These are phyloP conservation scores for Myrica gale DNA, from an alignment of 306 rosid genomes.

Conservation along the genomic window DNA sequence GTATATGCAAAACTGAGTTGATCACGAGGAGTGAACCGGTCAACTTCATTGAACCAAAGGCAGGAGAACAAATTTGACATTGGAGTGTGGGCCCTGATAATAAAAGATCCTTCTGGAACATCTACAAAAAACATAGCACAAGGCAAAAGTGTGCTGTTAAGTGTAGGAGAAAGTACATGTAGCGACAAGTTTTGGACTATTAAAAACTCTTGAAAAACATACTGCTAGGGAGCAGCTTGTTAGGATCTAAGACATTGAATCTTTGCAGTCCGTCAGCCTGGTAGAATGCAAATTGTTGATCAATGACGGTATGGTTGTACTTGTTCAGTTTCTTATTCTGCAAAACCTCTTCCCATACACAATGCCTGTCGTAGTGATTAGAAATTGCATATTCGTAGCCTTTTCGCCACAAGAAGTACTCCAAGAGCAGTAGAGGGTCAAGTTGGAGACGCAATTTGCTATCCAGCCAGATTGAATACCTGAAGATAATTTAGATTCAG, in stretches of 20 bases:
- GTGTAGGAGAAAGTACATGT: conserved; percentile 4
- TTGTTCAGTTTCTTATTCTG: conserved; percentile 77
- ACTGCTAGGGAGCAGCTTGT: conserved; percentile 90
- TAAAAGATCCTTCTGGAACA: conserved; percentile 95
- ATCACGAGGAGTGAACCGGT: conserved; percentile 94
- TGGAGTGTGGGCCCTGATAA: conserved; percentile 91
- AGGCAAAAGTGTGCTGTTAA: background rate
- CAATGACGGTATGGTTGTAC: conserved; percentile 70
- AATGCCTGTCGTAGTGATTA: conserved; percentile 77
- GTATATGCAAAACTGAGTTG: conserved; percentile 95
- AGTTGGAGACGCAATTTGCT: conserved; percentile 88
- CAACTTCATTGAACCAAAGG: conserved; percentile 96
- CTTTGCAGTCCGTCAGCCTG: conserved; percentile 71
- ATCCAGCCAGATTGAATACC: conserved; percentile 97
- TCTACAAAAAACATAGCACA: conserved; percentile 42
- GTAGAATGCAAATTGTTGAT: conserved; percentile 68
- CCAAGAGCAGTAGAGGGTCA: conserved; percentile 86
- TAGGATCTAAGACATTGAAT: conserved; percentile 66
- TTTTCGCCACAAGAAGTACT: conserved; percentile 89
- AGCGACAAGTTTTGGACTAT: conserved; percentile 17
- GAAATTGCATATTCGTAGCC: conserved; percentile 76
- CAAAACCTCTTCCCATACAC: conserved; percentile 84
- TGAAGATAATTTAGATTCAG: conserved; percentile 38
- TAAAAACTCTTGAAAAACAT: conserved; percentile 30
- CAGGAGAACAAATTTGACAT: conserved; percentile 94